These are phyloP conservation scores for Claviceps maximensis DNA, from an alignment of 2,329 filamentous ascomycete species.

Conservation along the genomic window DNA sequence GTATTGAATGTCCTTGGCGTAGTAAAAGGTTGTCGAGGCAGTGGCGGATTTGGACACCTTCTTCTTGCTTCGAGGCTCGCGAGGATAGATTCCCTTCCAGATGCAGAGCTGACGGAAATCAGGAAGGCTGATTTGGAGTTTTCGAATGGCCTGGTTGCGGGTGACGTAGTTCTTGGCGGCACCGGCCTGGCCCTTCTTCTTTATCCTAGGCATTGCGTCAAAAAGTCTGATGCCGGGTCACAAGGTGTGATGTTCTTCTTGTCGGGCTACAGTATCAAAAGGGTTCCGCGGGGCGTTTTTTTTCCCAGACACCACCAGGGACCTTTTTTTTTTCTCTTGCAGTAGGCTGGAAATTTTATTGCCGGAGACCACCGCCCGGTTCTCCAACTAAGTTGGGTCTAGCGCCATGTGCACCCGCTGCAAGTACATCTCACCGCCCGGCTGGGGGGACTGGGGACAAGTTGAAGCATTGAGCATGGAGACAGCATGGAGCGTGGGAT, in stretches of 20 bases:
- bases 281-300: slow-evolving; percentile 23
- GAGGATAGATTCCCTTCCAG: slow-evolving; percentile 98
- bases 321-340: slow-evolving; percentile 15
- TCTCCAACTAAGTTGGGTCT: slow-evolving; percentile 5
- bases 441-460: slow-evolving; percentile 10
- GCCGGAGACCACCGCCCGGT: slow-evolving; percentile 18
- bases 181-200: slow-evolving; percentile 87
- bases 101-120: slow-evolving; percentile 98
- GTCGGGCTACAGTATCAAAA: background rate
- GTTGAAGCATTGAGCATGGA: no score
- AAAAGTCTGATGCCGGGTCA: slow-evolving; percentile 7
- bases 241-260: background rate
- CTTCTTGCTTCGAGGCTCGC: slow-evolving; percentile 92
- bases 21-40: slow-evolving; percentile 82
- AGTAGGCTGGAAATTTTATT: slow-evolving; percentile 20
- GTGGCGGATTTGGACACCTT: slow-evolving; percentile 89
- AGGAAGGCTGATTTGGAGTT: slow-evolving; percentile 90
- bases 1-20: slow-evolving; percentile 93
- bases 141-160: slow-evolving; percentile 89
- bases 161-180: slow-evolving; percentile 98
- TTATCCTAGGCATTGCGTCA: slow-evolving; percentile 55
- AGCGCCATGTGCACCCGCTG: slow-evolving; percentile 2
- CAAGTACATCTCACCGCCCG: slow-evolving; percentile 14
- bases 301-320: slow-evolving; percentile 10
- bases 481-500: no score